A percentile compares a stretch with the other conserved stretches of the same genome.
Conservation (phyloP, 2,329 filamentous ascomycete species). For the Sporothrix humicola region DNA sequence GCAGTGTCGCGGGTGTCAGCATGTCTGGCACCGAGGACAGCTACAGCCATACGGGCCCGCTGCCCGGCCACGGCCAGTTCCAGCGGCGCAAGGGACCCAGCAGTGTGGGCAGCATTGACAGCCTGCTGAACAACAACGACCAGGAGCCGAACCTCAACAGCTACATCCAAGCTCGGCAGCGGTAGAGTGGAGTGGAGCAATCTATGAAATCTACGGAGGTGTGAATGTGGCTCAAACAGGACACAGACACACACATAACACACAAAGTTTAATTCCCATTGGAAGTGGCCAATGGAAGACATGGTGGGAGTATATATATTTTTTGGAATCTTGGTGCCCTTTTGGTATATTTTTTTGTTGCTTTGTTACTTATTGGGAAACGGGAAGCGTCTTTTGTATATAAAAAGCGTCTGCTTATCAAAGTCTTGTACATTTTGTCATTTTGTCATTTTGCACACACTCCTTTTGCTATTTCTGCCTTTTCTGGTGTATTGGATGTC, state of each 20-base stretch:
- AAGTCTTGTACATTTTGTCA: not conserved
- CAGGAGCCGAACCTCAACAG: constrained; percentile 33
- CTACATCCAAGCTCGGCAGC: constrained; percentile 29
- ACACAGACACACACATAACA: too few species aligned
- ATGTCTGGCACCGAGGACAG: not conserved
- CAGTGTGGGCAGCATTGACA: constrained; percentile 38
- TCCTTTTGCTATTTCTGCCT: not conserved
- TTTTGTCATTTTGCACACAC: not conserved
- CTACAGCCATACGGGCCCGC: constrained; percentile 2
- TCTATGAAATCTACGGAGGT: not conserved
- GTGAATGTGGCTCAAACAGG: too few species aligned
- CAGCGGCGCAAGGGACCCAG: constrained; percentile 15
- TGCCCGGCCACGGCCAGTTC: not conserved
- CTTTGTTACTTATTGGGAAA: too few species aligned
- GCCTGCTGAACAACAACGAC: constrained; percentile 36
- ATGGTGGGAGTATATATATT: not conserved
- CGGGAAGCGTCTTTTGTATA: constrained; percentile 6
- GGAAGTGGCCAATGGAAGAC: constrained; percentile 5
- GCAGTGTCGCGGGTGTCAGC: not conserved
- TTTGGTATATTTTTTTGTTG: too few species aligned
- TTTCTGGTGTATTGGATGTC: not conserved
- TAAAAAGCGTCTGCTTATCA: constrained; percentile 17
- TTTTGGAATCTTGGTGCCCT: not conserved
- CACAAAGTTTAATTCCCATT: not conserved
- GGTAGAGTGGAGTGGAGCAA: not conserved